phyloP scores from a whole-genome alignment of 306 rosid species.

The Bauhinia variegata region DNA sequence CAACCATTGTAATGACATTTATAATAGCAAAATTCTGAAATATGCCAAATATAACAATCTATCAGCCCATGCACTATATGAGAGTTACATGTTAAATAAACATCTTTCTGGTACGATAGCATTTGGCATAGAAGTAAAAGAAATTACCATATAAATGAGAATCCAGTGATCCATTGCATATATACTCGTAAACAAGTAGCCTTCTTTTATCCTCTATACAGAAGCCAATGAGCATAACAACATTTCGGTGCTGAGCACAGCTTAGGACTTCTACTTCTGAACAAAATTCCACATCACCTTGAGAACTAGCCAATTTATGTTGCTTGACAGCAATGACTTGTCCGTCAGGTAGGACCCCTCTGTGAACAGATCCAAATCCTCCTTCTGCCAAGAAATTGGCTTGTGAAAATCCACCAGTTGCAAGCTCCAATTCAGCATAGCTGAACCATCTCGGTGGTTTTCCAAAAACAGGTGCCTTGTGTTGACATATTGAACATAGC shows the following conservation, averaged over 20 bases:
- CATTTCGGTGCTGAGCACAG: conserved; percentile 98
- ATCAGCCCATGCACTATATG: conserved; percentile 9
- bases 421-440: conserved; percentile 91
- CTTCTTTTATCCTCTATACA: conserved; percentile 96
- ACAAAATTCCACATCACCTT: conserved; percentile 93
- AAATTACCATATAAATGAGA: conserved; percentile 89
- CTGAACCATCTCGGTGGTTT: conserved; percentile 96
- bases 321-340: conserved; percentile 98
- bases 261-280: conserved; percentile 98
- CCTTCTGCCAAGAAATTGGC: conserved; percentile 99
- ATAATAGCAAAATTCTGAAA: conserved; percentile 10
- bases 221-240: conserved; percentile 96
- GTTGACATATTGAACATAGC: conserved; percentile 94
- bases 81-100: conserved; percentile 1
- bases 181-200: conserved; percentile 90
- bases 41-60: conserved; percentile 7
- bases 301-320: conserved; percentile 97
- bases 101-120: conserved; percentile 26
- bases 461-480: conserved; percentile 98
- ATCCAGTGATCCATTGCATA: conserved; percentile 97
- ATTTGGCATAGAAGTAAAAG: conserved; percentile 24
- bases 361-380: conserved; percentile 93
- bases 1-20: conserved; percentile 1
- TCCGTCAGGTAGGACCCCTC: conserved; percentile 97
- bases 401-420: conserved; percentile 94